Percentiles rank a stretch among this genome's conserved stretches.
Conservation (phyloP, 1,284 basidiomycete genomes). For the Vanrija sp. region DNA sequence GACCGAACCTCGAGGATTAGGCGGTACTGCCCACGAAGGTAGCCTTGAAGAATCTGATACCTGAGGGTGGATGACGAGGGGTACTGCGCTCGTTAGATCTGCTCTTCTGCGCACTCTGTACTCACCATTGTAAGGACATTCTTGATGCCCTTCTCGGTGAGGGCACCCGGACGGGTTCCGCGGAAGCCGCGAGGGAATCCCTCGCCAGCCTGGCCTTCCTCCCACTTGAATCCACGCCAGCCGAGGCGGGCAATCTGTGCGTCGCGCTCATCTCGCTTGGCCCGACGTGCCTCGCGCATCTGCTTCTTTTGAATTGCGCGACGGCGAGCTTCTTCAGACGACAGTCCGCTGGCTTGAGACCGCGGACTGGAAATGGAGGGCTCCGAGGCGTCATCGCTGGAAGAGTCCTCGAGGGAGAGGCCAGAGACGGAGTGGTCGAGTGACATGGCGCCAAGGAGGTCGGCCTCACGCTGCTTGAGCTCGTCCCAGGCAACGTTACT, state of each 20-base stretch:
- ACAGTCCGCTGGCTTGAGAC: constrained; percentile 2
- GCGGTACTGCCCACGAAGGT: constrained; percentile 53
- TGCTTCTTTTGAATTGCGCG: constrained; percentile 7
- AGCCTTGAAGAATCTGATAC: constrained; percentile 53
- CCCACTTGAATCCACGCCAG: constrained; percentile 46
- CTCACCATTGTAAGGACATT: constrained; percentile 80
- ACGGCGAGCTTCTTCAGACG: constrained; percentile 2
- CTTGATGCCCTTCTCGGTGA: constrained; percentile 77
- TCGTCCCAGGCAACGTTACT: constrained; percentile 82
- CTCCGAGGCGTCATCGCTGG: constrained; percentile 1
- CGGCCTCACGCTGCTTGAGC: constrained; percentile 64
- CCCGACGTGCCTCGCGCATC: constrained; percentile 13
- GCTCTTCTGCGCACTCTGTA: constrained; percentile 3
- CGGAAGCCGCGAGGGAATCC: constrained; percentile 43
- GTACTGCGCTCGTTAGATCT: constrained; percentile 39
- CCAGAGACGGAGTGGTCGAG: constrained; percentile 6
- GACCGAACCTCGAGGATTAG: constrained; percentile 41
- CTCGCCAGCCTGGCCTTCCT: constrained; percentile 38
- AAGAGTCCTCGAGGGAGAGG: constrained; percentile 8
- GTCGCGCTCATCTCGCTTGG: constrained; percentile 22
- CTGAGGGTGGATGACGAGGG: constrained; percentile 54
- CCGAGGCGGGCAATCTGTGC: constrained; percentile 30
- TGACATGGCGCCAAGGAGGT: constrained; percentile 22
- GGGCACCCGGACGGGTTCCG: constrained; percentile 60
- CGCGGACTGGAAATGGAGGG: constrained; percentile 8